Evolutionary conservation across 2,329 filamentous ascomycete species (phyloP).

Genomic region (Albophoma yamanashiensis): DNA sequence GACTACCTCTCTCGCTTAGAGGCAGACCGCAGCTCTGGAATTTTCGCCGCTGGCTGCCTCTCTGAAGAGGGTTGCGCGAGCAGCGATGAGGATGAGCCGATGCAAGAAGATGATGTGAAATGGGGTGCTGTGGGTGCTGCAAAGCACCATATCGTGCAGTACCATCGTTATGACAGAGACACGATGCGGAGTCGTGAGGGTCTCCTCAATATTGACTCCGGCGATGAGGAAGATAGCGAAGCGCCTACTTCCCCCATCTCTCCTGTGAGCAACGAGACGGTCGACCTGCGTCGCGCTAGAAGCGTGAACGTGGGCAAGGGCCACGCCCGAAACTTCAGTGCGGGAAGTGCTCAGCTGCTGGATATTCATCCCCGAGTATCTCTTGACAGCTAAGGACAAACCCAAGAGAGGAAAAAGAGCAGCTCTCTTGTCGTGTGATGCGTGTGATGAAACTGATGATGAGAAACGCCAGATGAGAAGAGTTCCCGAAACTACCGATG

Average conservation of each 20-base stretch:
- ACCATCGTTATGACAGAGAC: conserved; percentile 28
- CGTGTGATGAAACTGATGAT: conserved; percentile 15
- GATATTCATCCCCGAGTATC: conserved; percentile 51
- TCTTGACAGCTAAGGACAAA: conserved; percentile 22
- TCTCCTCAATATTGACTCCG: conserved; percentile 31
- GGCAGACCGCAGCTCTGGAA: conserved; percentile 13
- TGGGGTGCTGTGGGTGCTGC: conserved; percentile 41
- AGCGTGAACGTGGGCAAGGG: conserved; percentile 58
- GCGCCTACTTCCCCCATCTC: conserved; percentile 14
- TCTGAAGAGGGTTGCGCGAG: conserved; percentile 43
- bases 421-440: background rate
- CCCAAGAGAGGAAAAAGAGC: background rate
- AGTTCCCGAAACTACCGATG: conserved; percentile 1
- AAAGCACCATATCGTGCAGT: conserved; percentile 49
- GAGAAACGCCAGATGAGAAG: conserved; percentile 16
- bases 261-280: conserved; percentile 20
- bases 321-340: conserved; percentile 63
- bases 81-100: conserved; percentile 46
- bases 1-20: conserved; percentile 55
- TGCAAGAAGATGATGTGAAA: conserved; percentile 30
- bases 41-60: conserved; percentile 24
- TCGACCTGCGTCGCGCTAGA: conserved; percentile 49
- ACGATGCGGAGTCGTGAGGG: conserved; percentile 43
- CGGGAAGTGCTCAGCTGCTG: conserved; percentile 65
- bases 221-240: conserved; percentile 19